Evolutionary conservation across 106 monocot genomes (phyloP).

Genomic region (Allium fistulosum): DNA sequence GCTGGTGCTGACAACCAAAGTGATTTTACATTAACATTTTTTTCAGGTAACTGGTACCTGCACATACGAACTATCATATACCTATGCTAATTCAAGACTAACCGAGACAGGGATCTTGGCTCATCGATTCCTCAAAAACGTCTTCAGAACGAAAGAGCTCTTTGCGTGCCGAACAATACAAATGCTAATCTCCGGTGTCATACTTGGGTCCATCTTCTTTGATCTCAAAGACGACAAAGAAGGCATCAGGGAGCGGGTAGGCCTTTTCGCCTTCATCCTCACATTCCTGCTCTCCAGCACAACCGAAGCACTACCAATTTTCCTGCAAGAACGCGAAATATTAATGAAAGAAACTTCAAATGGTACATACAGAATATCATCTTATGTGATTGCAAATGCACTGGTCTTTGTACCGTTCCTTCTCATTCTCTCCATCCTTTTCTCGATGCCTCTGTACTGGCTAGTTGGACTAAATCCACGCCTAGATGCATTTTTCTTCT

Average conservation of each 20-base stretch:
- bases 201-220: constrained; percentile 88
- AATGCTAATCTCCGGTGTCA: constrained; percentile 60
- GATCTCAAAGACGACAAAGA: constrained; percentile 24
- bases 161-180: constrained; percentile 64
- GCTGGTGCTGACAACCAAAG: too few species aligned
- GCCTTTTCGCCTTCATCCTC: constrained; percentile 86
- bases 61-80: not conserved
- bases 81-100: constrained; percentile 41
- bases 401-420: constrained; percentile 89
- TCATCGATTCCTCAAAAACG: constrained; percentile 63
- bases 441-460: constrained; percentile 74
- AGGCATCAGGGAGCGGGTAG: constrained; percentile 47
- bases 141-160: constrained; percentile 68
- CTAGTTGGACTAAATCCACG: constrained; percentile 43
- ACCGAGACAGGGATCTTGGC: constrained; percentile 69
- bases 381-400: constrained; percentile 67
- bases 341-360: constrained; percentile 75
- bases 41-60: not conserved
- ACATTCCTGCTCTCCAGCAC: constrained; percentile 88
- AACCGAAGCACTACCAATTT: constrained; percentile 80
- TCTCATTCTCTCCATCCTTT: constrained; percentile 48
- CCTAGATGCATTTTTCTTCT: constrained; percentile 47
- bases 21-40: not conserved
- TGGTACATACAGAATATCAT: constrained; percentile 72
- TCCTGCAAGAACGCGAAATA: constrained; percentile 78